Percentiles rank a stretch among this genome's conserved stretches.
phyloP scores from a whole-genome alignment of 345 rosid genomes.

The Firmiana major region DNA sequence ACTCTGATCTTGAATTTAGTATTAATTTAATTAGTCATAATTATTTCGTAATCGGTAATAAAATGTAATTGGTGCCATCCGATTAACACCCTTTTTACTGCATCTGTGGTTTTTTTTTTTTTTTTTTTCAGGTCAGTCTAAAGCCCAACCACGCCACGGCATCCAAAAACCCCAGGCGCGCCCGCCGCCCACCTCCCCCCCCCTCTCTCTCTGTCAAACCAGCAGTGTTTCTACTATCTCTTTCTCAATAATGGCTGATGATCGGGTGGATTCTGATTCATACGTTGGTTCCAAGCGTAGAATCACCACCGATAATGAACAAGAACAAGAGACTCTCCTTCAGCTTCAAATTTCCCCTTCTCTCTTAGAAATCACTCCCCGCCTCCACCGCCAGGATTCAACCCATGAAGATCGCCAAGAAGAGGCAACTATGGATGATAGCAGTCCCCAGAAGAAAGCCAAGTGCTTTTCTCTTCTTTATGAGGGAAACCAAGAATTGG shows the following conservation, averaged over 20 bases:
- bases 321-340: constrained; percentile 10
- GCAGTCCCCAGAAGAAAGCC: constrained; percentile 26
- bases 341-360: constrained; percentile 3
- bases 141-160: no score
- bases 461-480: constrained; percentile 17
- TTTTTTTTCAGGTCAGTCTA: no score
- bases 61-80: no score
- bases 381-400: constrained; percentile 1
- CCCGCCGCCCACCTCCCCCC: neutral
- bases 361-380: neutral
- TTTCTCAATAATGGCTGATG: constrained; percentile 11
- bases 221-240: neutral
- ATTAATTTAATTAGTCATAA: no score
- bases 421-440: constrained; percentile 21
- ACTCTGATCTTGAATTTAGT: no score
- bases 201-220: neutral
- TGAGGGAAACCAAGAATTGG: constrained; percentile 16
- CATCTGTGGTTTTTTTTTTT: no score
- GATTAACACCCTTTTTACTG: no score
- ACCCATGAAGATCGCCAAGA: neutral
- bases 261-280: constrained; percentile 7
- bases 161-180: constrained; percentile 1
- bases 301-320: constrained; percentile 7
- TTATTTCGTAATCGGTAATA: no score
- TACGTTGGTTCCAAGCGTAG: constrained; percentile 15